Conservation (phyloP, 2,329 filamentous ascomycete species). For the Sporothrix pallida region DNA sequence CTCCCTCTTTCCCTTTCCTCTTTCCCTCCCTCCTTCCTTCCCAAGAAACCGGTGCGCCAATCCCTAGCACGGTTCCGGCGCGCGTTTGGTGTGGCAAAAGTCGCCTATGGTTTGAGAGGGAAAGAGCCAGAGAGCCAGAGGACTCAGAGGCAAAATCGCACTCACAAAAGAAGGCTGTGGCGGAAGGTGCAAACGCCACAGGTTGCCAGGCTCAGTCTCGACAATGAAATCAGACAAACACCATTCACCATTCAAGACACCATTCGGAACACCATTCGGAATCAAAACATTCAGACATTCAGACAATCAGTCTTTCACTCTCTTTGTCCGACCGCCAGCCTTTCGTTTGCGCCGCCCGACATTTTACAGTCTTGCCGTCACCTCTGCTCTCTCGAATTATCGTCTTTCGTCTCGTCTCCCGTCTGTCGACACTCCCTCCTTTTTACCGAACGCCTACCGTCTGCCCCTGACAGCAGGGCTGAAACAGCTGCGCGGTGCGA, state of each 20-base stretch:
- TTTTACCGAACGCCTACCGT: slow-evolving; percentile 10
- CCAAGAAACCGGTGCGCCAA: background rate
- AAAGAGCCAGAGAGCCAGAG: no score
- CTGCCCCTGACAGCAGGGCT: slow-evolving; percentile 24
- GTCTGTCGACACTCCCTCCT: background rate
- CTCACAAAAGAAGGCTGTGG: background rate
- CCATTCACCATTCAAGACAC: background rate
- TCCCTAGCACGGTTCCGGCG: slow-evolving; percentile 13
- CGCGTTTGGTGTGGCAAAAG: background rate
- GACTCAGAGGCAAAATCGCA: background rate
- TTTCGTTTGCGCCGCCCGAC: background rate
- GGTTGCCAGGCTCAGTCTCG: background rate
- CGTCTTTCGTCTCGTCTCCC: background rate
- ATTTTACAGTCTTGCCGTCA: background rate
- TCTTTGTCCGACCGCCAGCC: background rate
- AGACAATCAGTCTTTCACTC: no score
- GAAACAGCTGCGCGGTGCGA: slow-evolving; percentile 7
- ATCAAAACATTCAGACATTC: background rate
- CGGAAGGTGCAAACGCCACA: slow-evolving; percentile 15
- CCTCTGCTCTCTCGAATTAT: background rate
- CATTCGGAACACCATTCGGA: background rate
- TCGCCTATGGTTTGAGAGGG: background rate
- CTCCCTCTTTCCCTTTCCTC: background rate
- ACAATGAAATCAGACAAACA: background rate
- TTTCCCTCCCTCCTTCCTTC: background rate